Conservation (phyloP, 2,329 filamentous ascomycete species). For the Fusarium cicatricum region DNA sequence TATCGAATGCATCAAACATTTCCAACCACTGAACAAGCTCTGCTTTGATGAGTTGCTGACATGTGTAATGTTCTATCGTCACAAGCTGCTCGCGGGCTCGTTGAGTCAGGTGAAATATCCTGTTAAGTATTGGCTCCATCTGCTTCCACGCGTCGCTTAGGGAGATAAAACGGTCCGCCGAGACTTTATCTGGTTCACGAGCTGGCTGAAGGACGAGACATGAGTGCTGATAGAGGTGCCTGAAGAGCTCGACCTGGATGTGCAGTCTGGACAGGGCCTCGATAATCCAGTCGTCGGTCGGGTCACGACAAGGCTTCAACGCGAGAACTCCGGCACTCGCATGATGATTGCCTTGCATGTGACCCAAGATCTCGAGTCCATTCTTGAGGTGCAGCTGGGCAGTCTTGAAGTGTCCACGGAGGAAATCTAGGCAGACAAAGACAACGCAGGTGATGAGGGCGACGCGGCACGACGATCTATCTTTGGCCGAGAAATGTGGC, state of each 20-base stretch:
- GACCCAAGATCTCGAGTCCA: conserved; percentile 41
- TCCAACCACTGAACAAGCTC: conserved; percentile 34
- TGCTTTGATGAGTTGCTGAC: conserved; percentile 24
- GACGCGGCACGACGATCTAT: conserved; percentile 45
- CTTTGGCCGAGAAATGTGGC: conserved; percentile 42
- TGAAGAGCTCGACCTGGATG: conserved; percentile 40
- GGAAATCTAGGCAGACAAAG: conserved; percentile 33
- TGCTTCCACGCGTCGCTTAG: conserved; percentile 33
- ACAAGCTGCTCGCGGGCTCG: conserved; percentile 14
- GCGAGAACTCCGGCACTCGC: conserved; percentile 35
- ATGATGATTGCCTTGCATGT: conserved; percentile 49
- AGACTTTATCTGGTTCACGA: neutral
- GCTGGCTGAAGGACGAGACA: conserved; percentile 19
- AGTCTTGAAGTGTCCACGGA: conserved; percentile 30
- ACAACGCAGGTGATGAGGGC: conserved; percentile 45
- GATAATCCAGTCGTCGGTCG: conserved; percentile 53
- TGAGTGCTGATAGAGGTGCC: conserved; percentile 25
- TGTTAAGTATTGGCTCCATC: conserved; percentile 31
- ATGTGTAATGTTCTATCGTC: neutral
- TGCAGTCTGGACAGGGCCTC: conserved; percentile 50
- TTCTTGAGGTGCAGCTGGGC: conserved; percentile 31
- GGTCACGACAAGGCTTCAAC: conserved; percentile 30
- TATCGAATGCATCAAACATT: conserved; percentile 39
- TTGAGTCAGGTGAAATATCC: conserved; percentile 33
- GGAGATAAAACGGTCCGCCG: conserved; percentile 8